Evolutionary conservation across 2,329 filamentous ascomycete species (phyloP), one percentile per base, ranked within the genome.

Genomic region (Epichloe hybrida): DNA sequence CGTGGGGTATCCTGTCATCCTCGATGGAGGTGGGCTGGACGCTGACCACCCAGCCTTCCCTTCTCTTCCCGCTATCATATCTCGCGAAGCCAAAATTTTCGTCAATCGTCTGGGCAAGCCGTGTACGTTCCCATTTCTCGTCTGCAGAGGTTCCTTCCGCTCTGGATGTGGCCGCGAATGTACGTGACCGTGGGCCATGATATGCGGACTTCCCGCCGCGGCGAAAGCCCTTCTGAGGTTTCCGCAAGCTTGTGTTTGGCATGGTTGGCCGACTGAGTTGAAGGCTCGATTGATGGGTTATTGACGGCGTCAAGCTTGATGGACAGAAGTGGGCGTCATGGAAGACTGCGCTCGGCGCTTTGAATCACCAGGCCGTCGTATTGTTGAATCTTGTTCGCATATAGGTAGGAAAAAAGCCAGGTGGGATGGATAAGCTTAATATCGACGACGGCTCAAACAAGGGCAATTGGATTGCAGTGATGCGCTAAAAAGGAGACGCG

Each of bases 31-130:
- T 97, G 39, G 89, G 83, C 64, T 95, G 88, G 71, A 97, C 87
- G 63, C 97, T 98, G 59, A 91, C 88, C 4, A 98, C 79, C 93
- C 93, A 98, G 56, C 94, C 90, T 47, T 86, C 79, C 63, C 83
- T 86, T 59, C 72, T 75, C 69, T 84, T 88, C 64, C 86, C 93
- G 35, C 87, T 83, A 57, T 98, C 94, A 65, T 90, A 96, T 48
- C 91, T 85, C 36, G 83, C 77, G 66, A 98, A 98, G 49, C 93
- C 94, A 82, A 97, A 93, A 55, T 79, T 77, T 71, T 97, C 93
- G 71, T 98, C 94, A 64, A 98, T 96, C 61, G 76, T 80, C 69
- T 95, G 81, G 35, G 88, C 88, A 48, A 95, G 79, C 51, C 82
- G 81, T 45, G 83, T 84, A 38, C 88, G 83, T 69, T 98, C 90